Evolutionary conservation across 148 eudicot genomes (phyloP), one percentile per base, ranked within the genome.

Genomic region (Suaeda aralocaspica): DNA sequence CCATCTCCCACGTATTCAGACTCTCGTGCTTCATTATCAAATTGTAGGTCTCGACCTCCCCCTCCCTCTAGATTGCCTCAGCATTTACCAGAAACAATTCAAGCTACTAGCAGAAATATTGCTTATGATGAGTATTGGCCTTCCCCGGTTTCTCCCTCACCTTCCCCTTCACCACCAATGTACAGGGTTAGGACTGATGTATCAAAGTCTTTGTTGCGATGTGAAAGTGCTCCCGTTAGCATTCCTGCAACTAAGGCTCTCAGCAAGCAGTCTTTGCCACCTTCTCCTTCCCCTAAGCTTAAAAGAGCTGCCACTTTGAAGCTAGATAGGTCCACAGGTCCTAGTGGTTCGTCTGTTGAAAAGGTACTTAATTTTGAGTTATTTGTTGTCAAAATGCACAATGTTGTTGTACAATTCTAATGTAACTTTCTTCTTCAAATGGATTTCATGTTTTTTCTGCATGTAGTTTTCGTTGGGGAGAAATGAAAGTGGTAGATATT

Each of bases 1-100:
- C 93, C 91, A 28, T 89, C 91, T 60, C 96, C 96, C 31, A 81
- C 96, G 5, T 79, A 81, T 66, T 85, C 93, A 15, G 98, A 92
- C 51, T 84, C 88, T 18, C 87, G 73, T 64, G 83, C 89, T 70
- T 80, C 82, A 36, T 21, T 74, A 52, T 76, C 82, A 48, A 85
- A 84, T 67, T 60, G 76, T 42, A 80, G 72, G 64, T 66, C 81
- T 14, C 77, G 61, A 58, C 69, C 75, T 16, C 86, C 80, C 71
- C 94, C 96, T 36, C 96, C 96, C 42, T 52, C 81, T 56, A 81
- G 82, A 72, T 84, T 85, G 60, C 88, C 89, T 44, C 86, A 69
- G 60, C 79, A 71, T 64, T 55, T 82, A 24, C 81, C 83, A 59
- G 96, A 84, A 59, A 57, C 82, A 36, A 73, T 77, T 68, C 89